Evolutionary conservation across 805 yeast species (phyloP), one percentile per base, ranked within the genome.

Genomic region (Lipomyces yamanashiensis): DNA sequence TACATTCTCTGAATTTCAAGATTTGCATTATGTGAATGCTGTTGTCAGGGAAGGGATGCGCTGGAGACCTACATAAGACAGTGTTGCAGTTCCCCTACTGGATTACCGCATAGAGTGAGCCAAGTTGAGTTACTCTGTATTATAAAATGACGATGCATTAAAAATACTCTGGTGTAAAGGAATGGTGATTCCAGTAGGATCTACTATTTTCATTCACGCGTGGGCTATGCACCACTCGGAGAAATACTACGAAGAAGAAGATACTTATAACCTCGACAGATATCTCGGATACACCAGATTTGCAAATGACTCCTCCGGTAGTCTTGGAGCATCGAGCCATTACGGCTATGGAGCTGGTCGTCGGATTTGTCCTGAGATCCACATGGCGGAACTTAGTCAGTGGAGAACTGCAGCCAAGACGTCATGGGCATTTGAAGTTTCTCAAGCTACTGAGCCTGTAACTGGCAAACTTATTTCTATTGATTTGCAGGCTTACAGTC

Each of bases 321-420:
- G n/a, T n/a, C n/a, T n/a, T n/a, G n/a, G n/a, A n/a, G n/a, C n/a
- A n/a, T n/a, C n/a, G n/a, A n/a, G n/a, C n/a, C 43, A 47, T 19
- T 45, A 44, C 28, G 40, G 40, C 21, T 56, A 47, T 33, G 60
- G 60, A n/a, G 40, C 54, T 19, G 60, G 54, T 9, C 23, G 60
- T 8, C 53, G 54, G 9, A 23, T 45, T 10, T 45, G 60, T 23
- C 54, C 60, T 7, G 59, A 53, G 13, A 37, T 55, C 21, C 59
- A 55, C 19, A 19, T 55, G 23, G 59, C 59, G 1, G 59, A 55
- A 7, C 15, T n/a, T 9, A 34, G 34, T 3, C 45, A 43, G 51
- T 55, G 48, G 7, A 7, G 48, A 7, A 21, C 8, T 2, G 19
- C 23, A 12, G 37, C 52, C 6, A 43, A 52, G n/a, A 6, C 37